Evolutionary conservation across 2,329 filamentous ascomycete species (phyloP), one percentile per base, ranked within the genome.

Genomic region (Atkinsonella hypoxylon): DNA sequence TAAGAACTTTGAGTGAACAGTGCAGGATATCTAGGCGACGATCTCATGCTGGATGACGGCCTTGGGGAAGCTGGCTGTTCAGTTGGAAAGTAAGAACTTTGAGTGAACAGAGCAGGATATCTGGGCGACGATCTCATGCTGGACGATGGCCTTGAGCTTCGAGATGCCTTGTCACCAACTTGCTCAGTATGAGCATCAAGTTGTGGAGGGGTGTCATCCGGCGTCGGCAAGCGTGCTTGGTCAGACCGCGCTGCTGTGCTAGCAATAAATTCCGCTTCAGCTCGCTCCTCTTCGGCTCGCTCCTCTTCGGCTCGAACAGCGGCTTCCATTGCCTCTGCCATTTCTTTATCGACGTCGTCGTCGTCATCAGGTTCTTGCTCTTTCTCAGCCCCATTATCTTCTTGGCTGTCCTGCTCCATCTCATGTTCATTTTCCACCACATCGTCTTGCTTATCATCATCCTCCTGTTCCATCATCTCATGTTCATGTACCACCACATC

Each of bases 121-220:
- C 26, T 50, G 12, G 46, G 18, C 26, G 41, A 36, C 9, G 34
- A 38, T 15, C 42, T 8, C 34, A 36, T 30, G 17, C 36, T 43
- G 6, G 49, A 49, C 15, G 42, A 45, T 9, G 49, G 42, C n/a
- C 45, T 30, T 20, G 50, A 50, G 7, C 34, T 47, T 8, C 12
- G n/a, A 10, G 39, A n/a, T 15, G 57, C 55, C 47, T 61, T 64
- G 12, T 50, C 57, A 2, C n/a, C 38, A 42, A 48, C 46, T 36
- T 56, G 56, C 15, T 56, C 55, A 8, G 51, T 49, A 18, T 60
- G 57, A 41, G 48, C 41, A 20, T 62, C 60, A 15, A 58, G 51
- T 20, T 71, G 68, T 1, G 71, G 70, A 15, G 71, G 70, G 49
- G 70, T 78, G 55, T 77, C 70, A 54, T 78, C 76, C 49, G 76